Conservation (phyloP, 192 early-diverging fungal genomes). For the Coemansia sp. region DNA sequence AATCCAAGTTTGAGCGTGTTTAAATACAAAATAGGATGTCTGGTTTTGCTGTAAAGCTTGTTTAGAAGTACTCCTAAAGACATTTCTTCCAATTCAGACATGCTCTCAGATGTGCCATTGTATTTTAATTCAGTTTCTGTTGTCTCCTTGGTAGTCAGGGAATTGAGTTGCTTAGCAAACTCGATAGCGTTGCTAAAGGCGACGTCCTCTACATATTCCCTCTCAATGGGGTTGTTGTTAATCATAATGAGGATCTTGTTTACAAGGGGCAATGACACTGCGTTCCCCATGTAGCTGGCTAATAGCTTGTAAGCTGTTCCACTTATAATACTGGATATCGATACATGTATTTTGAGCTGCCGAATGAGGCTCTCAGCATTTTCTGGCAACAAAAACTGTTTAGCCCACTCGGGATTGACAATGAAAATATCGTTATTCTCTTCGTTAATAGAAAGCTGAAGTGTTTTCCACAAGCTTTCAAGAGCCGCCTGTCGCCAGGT, state of each 20-base stretch:
- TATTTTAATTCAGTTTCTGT: not conserved
- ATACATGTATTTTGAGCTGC: not conserved
- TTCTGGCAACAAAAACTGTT: not conserved
- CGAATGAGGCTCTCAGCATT: too few species aligned
- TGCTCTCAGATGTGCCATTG: not conserved
- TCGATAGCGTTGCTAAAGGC: not conserved
- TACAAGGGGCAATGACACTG: not conserved
- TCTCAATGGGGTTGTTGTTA: not conserved
- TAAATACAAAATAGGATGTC: not conserved
- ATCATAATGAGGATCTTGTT: not conserved
- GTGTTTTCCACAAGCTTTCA: not conserved
- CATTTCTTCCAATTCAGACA: not conserved
- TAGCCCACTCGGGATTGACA: not conserved
- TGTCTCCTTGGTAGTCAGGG: not conserved
- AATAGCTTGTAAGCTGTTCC: not conserved
- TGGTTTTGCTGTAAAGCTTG: not conserved
- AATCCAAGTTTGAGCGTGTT: not conserved
- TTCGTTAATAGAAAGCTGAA: not conserved
- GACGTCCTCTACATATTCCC: not conserved
- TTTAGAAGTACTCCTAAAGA: conserved; percentile 1
- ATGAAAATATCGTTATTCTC: not conserved
- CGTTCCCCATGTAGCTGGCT: not conserved
- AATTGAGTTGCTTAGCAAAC: not conserved
- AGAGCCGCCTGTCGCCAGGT: conserved; percentile 1
- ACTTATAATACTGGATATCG: not conserved